These are phyloP conservation scores for Aspergillus ruber DNA, from an alignment of 2,329 filamentous ascomycete species.

Conservation along the genomic window DNA sequence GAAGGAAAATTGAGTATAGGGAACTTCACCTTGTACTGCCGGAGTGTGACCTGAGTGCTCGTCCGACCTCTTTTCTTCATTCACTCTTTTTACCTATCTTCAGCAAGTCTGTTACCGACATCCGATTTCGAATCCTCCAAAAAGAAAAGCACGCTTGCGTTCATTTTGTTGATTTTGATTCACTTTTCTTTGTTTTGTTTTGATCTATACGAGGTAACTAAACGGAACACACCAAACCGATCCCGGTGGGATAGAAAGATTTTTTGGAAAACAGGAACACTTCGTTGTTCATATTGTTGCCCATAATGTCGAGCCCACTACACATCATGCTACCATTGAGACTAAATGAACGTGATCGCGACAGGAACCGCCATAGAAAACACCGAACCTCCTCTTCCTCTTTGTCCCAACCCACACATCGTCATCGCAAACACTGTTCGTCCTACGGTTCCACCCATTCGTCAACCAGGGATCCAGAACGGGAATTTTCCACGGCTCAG, in stretches of 20 bases:
- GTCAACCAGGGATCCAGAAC: conserved; percentile 30
- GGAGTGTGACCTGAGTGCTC: too few species aligned
- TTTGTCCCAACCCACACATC: conserved; percentile 20
- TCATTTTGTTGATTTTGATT: neutral
- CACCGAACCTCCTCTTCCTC: conserved; percentile 21
- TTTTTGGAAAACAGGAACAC: conserved; percentile 4
- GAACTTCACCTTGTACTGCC: too few species aligned
- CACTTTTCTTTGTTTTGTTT: neutral
- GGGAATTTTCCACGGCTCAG: conserved; percentile 21
- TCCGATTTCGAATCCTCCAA: neutral
- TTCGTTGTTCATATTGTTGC: conserved; percentile 9
- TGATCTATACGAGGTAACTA: conserved; percentile 18
- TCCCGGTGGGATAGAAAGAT: conserved; percentile 7
- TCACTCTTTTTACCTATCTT: neutral
- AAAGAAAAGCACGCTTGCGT: neutral
- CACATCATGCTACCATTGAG: conserved; percentile 33
- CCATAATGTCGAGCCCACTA: conserved; percentile 13
- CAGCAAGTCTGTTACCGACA: neutral
- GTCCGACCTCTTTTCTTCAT: neutral
- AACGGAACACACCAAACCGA: conserved; percentile 8
- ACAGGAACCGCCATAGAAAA: conserved; percentile 18
- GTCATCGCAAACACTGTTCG: conserved; percentile 9
- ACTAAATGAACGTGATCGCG: conserved; percentile 29
- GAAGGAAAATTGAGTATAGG: too few species aligned
- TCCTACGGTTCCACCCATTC: conserved; percentile 24